Percentiles rank a stretch among this genome's conserved stretches.
These are phyloP conservation scores for Plasmodium coatneyi DNA, from an alignment of 169 alveolate species.

Conservation along the genomic window DNA sequence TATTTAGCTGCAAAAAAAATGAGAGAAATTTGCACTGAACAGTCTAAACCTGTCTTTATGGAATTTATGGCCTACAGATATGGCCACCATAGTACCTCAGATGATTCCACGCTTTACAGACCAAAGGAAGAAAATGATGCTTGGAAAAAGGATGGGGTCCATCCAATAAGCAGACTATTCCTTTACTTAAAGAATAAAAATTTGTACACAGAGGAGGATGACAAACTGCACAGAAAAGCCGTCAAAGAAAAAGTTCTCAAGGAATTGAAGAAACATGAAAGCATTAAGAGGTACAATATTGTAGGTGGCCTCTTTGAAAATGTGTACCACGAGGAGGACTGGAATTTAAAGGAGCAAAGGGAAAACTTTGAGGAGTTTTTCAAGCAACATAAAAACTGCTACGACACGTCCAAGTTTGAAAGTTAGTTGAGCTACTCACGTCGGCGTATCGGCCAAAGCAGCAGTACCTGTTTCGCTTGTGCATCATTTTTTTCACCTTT, in stretches of 20 bases:
- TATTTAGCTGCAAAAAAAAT: constrained; percentile 92
- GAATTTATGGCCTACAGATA: constrained; percentile 95
- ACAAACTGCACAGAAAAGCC: constrained; percentile 79
- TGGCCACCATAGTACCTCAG: constrained; percentile 97
- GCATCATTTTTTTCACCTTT: neutral
- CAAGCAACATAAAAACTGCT: constrained; percentile 33
- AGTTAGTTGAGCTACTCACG: neutral
- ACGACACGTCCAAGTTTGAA: constrained; percentile 63
- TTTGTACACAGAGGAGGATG: constrained; percentile 81
- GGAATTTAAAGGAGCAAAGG: constrained; percentile 80
- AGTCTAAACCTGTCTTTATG: constrained; percentile 89
- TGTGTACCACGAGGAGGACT: constrained; percentile 90
- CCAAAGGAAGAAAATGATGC: constrained; percentile 90
- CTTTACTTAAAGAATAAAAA: constrained; percentile 78
- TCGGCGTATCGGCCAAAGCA: neutral
- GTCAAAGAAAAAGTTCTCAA: constrained; percentile 85
- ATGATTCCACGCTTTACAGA: constrained; percentile 93
- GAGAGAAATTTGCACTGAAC: constrained; percentile 89
- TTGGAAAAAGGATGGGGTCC: constrained; percentile 87
- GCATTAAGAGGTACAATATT: constrained; percentile 77
- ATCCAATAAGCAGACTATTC: constrained; percentile 85
- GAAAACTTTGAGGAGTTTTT: constrained; percentile 56
- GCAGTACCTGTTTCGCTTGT: neutral
- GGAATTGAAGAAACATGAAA: constrained; percentile 81
- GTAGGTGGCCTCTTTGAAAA: constrained; percentile 89